Evolutionary conservation across 306 rosid genomes (phyloP).

Genomic region (Malus asiatica): DNA sequence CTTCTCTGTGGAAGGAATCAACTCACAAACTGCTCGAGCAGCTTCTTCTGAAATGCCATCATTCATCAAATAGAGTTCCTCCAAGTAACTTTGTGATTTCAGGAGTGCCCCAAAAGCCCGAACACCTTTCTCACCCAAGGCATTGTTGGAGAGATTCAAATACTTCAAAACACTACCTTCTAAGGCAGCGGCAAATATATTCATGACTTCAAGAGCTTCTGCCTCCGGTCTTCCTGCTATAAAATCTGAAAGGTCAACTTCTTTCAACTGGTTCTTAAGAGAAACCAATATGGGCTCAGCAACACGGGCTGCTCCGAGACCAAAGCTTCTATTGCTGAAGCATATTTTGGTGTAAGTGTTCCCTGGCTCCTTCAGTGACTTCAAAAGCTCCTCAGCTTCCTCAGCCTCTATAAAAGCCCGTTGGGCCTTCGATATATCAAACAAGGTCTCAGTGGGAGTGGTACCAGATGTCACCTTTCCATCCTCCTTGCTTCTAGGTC

Average conservation of each 20-base stretch:
- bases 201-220: slow-evolving; percentile 80
- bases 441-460: slow-evolving; percentile 33
- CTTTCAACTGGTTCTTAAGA: slow-evolving; percentile 64
- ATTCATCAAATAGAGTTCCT: slow-evolving; percentile 78
- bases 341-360: slow-evolving; percentile 84
- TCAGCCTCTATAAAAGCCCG: slow-evolving; percentile 72
- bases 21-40: slow-evolving; percentile 66
- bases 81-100: slow-evolving; percentile 65
- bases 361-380: slow-evolving; percentile 58
- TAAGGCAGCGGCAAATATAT: slow-evolving; percentile 63
- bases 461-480: slow-evolving; percentile 28
- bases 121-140: slow-evolving; percentile 89
- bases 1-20: slow-evolving; percentile 75
- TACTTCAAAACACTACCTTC: slow-evolving; percentile 60
- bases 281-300: slow-evolving; percentile 62
- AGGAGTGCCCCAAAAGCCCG: slow-evolving; percentile 77
- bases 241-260: slow-evolving; percentile 77
- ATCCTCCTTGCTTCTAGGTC: slow-evolving; percentile 38
- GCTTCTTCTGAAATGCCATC: slow-evolving; percentile 90
- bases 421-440: slow-evolving; percentile 72
- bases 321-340: slow-evolving; percentile 89
- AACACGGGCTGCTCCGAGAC: slow-evolving; percentile 59
- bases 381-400: slow-evolving; percentile 69
- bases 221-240: slow-evolving; percentile 79
- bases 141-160: slow-evolving; percentile 75